These are phyloP conservation scores for Aspergillus uvarum DNA, from an alignment of 2,329 filamentous ascomycete species.

Conservation along the genomic window DNA sequence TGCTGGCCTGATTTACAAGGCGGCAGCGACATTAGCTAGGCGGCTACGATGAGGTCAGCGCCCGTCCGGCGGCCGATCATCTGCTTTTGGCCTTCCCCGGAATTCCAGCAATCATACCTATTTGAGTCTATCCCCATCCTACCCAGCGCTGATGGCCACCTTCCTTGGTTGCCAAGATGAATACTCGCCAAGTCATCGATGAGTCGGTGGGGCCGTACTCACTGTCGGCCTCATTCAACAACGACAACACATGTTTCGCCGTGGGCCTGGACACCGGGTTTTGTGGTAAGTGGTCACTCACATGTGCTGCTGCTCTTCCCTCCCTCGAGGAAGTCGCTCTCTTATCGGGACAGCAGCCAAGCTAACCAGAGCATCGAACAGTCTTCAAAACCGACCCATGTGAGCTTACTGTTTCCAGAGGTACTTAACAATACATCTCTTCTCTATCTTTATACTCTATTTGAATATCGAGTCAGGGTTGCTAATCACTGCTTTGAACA, in stretches of 20 bases:
- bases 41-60: constrained; percentile 12
- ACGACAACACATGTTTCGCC: constrained; percentile 79
- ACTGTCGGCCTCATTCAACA: constrained; percentile 82
- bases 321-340: constrained; percentile 2
- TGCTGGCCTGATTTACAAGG: no score
- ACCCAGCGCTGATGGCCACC: constrained; percentile 6
- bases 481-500: neutral
- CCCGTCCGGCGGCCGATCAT: constrained; percentile 7
- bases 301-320: constrained; percentile 13
- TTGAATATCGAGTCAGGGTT: neutral
- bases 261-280: constrained; percentile 85
- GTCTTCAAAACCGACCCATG: constrained; percentile 74
- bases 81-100: neutral
- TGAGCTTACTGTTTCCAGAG: constrained; percentile 64
- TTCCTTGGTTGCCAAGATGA: constrained; percentile 59
- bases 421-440: constrained; percentile 32
- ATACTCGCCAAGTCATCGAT: constrained; percentile 84
- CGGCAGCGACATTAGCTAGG: neutral
- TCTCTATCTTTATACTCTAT: neutral
- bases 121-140: neutral
- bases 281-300: constrained; percentile 60
- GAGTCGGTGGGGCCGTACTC: constrained; percentile 70
- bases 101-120: neutral
- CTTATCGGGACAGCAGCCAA: constrained; percentile 4
- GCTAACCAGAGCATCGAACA: constrained; percentile 36